These are phyloP conservation scores for Dipteronia dyeriana DNA, from an alignment of 345 rosid genomes.

Conservation along the genomic window DNA sequence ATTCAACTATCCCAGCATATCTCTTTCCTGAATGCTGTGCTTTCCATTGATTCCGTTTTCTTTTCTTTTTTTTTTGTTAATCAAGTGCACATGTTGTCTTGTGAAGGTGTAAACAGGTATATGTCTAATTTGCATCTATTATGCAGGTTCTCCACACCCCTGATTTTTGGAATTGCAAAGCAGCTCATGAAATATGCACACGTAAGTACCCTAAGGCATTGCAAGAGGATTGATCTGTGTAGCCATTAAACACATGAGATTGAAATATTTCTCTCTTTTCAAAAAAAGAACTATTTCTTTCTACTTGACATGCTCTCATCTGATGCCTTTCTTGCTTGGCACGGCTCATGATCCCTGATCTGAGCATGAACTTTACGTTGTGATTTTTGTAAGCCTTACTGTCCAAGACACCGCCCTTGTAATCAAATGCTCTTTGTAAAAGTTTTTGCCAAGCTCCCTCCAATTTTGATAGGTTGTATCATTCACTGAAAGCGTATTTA, in stretches of 20 bases:
- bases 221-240: neutral
- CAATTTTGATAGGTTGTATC: neutral
- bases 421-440: neutral
- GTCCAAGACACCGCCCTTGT: neutral
- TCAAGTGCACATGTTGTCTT: neutral
- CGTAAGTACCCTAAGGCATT: conserved; percentile 19
- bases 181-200: conserved; percentile 22
- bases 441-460: conserved; percentile 6
- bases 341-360: neutral
- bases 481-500: neutral
- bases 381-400: neutral
- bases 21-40: neutral
- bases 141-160: conserved; percentile 27
- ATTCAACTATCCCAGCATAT: neutral
- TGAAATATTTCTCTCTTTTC: no score
- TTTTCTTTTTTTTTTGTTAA: neutral
- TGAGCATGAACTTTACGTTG: neutral
- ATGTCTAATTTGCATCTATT: conserved; percentile 1
- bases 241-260: neutral
- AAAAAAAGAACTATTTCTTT: no score
- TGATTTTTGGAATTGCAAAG: conserved; percentile 27
- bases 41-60: neutral
- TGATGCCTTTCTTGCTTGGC: neutral
- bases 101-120: neutral
- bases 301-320: neutral